A percentile compares a stretch with the other conserved stretches of the same genome.
Evolutionary conservation across 1,284 basidiomycete genomes (phyloP).

Genomic region (Abortiporus biennis): DNA sequence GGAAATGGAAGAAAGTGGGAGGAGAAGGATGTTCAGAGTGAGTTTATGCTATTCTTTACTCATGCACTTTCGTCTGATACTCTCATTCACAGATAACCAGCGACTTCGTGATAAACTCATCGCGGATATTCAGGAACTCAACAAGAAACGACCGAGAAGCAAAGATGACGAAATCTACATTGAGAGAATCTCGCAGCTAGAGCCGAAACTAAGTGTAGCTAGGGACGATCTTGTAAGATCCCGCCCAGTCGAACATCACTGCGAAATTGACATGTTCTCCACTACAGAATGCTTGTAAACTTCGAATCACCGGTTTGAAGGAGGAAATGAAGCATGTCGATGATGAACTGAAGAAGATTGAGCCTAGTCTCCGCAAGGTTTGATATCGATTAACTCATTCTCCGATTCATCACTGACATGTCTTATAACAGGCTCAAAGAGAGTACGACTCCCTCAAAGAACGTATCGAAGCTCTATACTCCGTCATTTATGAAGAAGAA

Average conservation of each 20-base stretch:
- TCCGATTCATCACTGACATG: background rate
- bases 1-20: slow-evolving; percentile 82
- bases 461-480: slow-evolving; percentile 52
- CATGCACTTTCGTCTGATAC: background rate
- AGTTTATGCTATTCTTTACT: slow-evolving; percentile 25
- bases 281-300: slow-evolving; percentile 53
- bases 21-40: slow-evolving; percentile 89
- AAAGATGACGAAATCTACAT: slow-evolving; percentile 80
- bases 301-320: slow-evolving; percentile 64
- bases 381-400: slow-evolving; percentile 2
- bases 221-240: slow-evolving; percentile 77
- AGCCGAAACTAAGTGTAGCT: slow-evolving; percentile 66
- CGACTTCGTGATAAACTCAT: slow-evolving; percentile 72
- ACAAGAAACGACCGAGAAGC: slow-evolving; percentile 74
- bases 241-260: background rate
- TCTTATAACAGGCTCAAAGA: slow-evolving; percentile 41
- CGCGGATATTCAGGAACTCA: slow-evolving; percentile 77
- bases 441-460: slow-evolving; percentile 47
- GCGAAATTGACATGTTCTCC: slow-evolving; percentile 5
- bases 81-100: slow-evolving; percentile 48
- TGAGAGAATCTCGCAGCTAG: slow-evolving; percentile 73
- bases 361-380: slow-evolving; percentile 67
- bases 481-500: slow-evolving; percentile 71
- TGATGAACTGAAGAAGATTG: slow-evolving; percentile 59
- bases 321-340: slow-evolving; percentile 78